Base-by-base conservation (phyloP, 2,329 filamentous ascomycete genomes). In the Pezicula carpinea region DNA sequence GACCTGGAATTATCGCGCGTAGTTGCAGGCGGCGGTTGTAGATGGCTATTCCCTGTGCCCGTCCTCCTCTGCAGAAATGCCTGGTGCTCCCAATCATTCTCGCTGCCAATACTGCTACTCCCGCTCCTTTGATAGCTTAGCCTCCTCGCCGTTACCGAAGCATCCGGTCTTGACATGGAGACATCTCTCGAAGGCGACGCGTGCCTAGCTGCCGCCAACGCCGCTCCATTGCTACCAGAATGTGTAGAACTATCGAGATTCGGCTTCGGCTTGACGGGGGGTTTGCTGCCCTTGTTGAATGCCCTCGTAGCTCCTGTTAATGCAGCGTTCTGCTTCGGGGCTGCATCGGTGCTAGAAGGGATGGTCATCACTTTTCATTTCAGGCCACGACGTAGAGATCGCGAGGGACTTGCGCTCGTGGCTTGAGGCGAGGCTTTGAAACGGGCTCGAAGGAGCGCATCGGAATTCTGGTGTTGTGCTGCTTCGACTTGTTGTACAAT, bases 291-390 rank as follows among this genome's bases (percentile, higher is more conserved):
- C 55, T 69, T 72, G 10, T 63, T 66, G 58, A 77, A 77, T 18
- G 75, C 75, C 34, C 66, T 55, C 5, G 68, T 63, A 7, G 75
- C 75, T 26, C 75, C 75, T 44, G 64, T 64, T 13, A 77, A 66
- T 39, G 75, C 75, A 39, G 73, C 71, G 59, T 70, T 60, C 42
- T 57, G 56, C 56, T 46, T 33, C 31, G 49, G 45, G 43, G 46
- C 40, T 35, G 45, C 49, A 52, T 53, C 48, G 39, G 49, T 52
- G 39, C 47, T 46, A 53, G 10, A 49, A 44, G 34, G 47, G 51
- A 29, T 29, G 22, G 35, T 55, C 47, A 44, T 53, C 48, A 33
- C 23, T 39, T 33, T 45, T 54, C 53, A 56, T 57, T 46, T 15
- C n/a, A 35, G 45, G 53, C 48, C 45, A 47, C 49, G 47, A 51